These are phyloP conservation scores for Parasarocladium wereldwijsianum DNA, from an alignment of 2,329 filamentous ascomycete species.

Conservation along the genomic window DNA sequence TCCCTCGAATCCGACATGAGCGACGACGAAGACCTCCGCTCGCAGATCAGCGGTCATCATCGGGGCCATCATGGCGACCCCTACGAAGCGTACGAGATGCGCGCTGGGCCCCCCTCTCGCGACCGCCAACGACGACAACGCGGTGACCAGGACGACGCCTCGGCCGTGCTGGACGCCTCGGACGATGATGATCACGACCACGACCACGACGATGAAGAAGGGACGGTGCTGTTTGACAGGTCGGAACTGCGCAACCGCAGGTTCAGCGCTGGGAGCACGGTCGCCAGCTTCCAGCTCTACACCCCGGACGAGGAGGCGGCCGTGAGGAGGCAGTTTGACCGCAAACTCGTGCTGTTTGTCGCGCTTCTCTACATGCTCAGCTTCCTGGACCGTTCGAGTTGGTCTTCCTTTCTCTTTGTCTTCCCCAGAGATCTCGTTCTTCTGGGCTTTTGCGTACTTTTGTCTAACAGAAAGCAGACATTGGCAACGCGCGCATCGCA, in stretches of 20 bases:
- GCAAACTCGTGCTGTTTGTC: constrained; percentile 64
- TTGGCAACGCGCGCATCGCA: constrained; percentile 48
- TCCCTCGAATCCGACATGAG: constrained; percentile 18
- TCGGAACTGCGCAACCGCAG: constrained; percentile 3
- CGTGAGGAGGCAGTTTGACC: constrained; percentile 64
- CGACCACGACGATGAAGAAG: constrained; percentile 7
- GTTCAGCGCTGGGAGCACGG: constrained; percentile 12
- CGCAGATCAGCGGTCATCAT: constrained; percentile 11
- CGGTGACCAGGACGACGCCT: constrained; percentile 6
- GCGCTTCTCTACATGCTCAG: constrained; percentile 71
- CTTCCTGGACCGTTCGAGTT: constrained; percentile 78
- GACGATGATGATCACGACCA: constrained; percentile 10
- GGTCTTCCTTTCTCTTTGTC: constrained; percentile 14
- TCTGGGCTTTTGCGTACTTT: not conserved
- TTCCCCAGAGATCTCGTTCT: no score
- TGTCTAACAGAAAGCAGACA: constrained; percentile 26
- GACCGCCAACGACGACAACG: not conserved
- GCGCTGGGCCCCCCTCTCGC: constrained; percentile 5
- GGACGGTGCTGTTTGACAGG: constrained; percentile 4
- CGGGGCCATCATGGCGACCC: no score
- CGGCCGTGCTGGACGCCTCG: constrained; percentile 3
- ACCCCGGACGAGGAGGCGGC: constrained; percentile 55
- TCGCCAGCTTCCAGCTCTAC: constrained; percentile 26
- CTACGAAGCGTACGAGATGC: constrained; percentile 20
- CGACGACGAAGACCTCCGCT: constrained; percentile 16